phyloP scores from a whole-genome alignment of 2,329 filamentous ascomycete species.

The Neurospora sp. region DNA sequence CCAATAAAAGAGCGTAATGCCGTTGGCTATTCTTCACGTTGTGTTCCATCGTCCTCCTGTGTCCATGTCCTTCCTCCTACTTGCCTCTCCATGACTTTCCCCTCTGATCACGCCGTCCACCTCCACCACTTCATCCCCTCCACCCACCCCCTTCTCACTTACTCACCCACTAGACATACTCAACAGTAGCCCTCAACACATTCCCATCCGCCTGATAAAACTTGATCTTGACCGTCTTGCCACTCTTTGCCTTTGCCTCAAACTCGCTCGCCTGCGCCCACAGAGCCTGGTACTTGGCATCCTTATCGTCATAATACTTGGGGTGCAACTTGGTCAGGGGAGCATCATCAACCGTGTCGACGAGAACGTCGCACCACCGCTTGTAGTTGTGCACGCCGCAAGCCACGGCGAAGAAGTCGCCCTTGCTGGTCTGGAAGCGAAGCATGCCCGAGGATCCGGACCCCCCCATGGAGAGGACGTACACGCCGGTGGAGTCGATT shows the following conservation, averaged over 20 bases:
- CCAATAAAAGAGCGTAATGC: neutral
- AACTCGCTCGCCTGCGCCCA: constrained; percentile 2
- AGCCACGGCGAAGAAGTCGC: neutral
- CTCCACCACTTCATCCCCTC: neutral
- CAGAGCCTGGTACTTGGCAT: constrained; percentile 2
- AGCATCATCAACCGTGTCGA: neutral
- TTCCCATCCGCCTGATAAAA: constrained; percentile 2
- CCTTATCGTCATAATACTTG: constrained; percentile 2
- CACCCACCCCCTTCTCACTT: too few relatives aligned
- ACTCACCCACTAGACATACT: neutral
- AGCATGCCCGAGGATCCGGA: neutral
- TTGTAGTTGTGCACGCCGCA: constrained; percentile 8
- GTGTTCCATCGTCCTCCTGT: neutral
- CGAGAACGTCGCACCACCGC: constrained; percentile 5
- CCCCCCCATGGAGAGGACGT: neutral
- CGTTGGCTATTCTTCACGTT: neutral
- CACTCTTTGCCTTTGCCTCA: neutral
- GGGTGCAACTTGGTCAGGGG: neutral
- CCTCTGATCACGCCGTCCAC: neutral
- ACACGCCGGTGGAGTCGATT: neutral
- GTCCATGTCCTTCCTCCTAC: neutral
- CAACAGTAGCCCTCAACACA: constrained; percentile 1
- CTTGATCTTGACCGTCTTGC: neutral
- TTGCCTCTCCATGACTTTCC: too few relatives aligned
- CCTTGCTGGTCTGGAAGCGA: neutral